Evolutionary conservation across 371 early-diverging fungal species (phyloP), one percentile per base, ranked within the genome.

Genomic region (Rhizopus microsporus): DNA sequence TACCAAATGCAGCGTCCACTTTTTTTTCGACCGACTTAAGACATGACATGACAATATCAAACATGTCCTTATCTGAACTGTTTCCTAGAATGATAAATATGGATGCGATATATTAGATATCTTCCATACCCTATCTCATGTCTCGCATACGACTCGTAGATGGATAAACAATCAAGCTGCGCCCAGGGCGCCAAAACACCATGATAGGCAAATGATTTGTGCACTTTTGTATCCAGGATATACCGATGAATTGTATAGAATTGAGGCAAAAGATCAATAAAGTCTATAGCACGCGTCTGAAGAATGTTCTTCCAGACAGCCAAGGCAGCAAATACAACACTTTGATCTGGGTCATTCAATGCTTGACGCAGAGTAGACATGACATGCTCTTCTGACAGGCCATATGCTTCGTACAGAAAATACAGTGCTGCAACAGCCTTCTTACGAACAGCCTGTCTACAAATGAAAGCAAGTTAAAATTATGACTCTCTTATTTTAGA

Each of bases 141-240:
- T 68, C 44, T 5, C 60, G 62, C 16, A 39, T 69, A 71, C 29
- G 56, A 56, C 12, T 56, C 56, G 30, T 74, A 55, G 4, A 79
- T 74, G 35, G 68, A 51, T 7, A 81, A 51, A 38, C 74, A 72
- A 32, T 68, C 52, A 6, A 82, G 34, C 51, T 82, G 82, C 4
- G 77, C 75, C 82, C 82, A 84, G 4, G 84, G 84, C 1, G 84
- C 81, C 7, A 69, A 66, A 4, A 79, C 77, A 32, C 80, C 80
- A 59, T 84, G 84, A 60, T 77, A 81, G 7, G 59, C 59, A 52
- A 68, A 79, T 13, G 72, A 65, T 30, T 64, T 65, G 34, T 72
- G 73, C 6, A 75, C 59, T 31, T 66, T 68, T 33, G 65, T 62
- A 23, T 77, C 72, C 44, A 81, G 37, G 1, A 76, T 69, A 32